These are phyloP conservation scores for Paecilomyces formosus DNA, from an alignment of 2,329 filamentous ascomycete genomes.

Conservation along the genomic window DNA sequence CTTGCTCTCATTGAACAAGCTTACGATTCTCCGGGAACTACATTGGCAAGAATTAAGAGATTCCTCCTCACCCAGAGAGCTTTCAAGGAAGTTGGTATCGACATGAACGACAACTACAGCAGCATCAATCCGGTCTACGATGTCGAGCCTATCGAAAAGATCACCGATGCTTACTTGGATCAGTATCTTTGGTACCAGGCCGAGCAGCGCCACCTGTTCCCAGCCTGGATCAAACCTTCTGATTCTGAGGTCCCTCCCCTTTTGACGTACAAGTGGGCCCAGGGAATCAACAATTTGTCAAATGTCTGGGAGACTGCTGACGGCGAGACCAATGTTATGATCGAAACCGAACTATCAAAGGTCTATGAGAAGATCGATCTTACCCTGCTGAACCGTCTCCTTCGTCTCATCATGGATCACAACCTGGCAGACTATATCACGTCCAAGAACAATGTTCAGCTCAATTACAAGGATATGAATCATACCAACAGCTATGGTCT, in stretches of 20 bases:
- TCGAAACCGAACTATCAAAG: constrained; percentile 97
- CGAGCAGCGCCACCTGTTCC: constrained; percentile 93
- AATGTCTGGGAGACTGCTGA: constrained; percentile 91
- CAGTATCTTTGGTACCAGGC: constrained; percentile 99
- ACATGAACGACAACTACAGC: constrained; percentile 99
- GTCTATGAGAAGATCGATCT: constrained; percentile 99
- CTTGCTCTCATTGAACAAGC: constrained; percentile 95
- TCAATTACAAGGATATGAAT: constrained; percentile 99
- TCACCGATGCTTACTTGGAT: constrained; percentile 95
- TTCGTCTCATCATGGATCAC: constrained; percentile 97
- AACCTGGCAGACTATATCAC: constrained; percentile 99
- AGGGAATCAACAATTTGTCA: constrained; percentile 96
- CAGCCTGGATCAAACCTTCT: constrained; percentile 97
- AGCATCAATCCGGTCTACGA: constrained; percentile 99
- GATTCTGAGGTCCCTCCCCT: constrained; percentile 95
- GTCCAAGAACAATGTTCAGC: constrained; percentile 97
- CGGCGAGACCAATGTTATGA: constrained; percentile 97
- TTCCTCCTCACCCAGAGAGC: constrained; percentile 94
- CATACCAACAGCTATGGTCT: constrained; percentile 98
- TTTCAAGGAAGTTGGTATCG: constrained; percentile 98
- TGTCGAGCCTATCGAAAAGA: constrained; percentile 98
- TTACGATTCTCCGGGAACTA: constrained; percentile 95
- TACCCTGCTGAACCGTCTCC: constrained; percentile 84
- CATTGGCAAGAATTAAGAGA: constrained; percentile 90
- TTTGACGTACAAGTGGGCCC: constrained; percentile 96